Conservation (phyloP, 495 filamentous ascomycete genomes). For the Hypomontagnella submonticulosa region DNA sequence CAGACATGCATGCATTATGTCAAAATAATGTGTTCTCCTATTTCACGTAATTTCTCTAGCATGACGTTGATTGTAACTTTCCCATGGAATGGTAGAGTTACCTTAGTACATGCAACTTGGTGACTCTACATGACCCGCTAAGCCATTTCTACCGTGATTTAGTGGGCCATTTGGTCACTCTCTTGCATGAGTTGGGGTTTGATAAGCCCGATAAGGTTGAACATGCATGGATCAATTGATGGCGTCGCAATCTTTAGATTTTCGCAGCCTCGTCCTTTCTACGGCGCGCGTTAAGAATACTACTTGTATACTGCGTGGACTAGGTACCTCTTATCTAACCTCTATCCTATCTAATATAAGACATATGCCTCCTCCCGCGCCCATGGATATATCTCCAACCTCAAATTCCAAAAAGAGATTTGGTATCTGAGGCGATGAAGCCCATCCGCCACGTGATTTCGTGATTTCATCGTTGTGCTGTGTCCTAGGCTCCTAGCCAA, state of each 20-base stretch:
- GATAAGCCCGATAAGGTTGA: conserved; percentile 37
- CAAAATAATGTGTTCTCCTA: too few species aligned
- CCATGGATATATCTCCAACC: conserved; percentile 27
- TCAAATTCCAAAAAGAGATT: conserved; percentile 25
- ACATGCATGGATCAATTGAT: background rate
- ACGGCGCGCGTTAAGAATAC: background rate
- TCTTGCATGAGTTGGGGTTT: conserved; percentile 25
- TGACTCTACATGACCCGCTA: too few species aligned
- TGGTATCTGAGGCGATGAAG: conserved; percentile 23
- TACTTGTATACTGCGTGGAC: too few species aligned
- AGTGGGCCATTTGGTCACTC: conserved; percentile 4
- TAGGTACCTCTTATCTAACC: background rate
- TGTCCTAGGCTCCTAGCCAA: conserved; percentile 19
- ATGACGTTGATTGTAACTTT: too few species aligned
- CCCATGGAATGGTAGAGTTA: too few species aligned
- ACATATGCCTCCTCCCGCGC: conserved; percentile 17
- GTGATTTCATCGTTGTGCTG: conserved; percentile 2
- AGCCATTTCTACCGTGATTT: background rate
- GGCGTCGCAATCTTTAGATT: conserved; percentile 25
- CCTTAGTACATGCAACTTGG: too few species aligned
- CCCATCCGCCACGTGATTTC: conserved; percentile 3
- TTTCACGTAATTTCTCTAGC: too few species aligned
- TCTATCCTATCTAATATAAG: background rate
- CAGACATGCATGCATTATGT: too few species aligned
- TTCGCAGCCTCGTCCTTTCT: conserved; percentile 35